phyloP scores from a whole-genome alignment of 805 yeast genomes.

The Saccharomycopsis sp. region DNA sequence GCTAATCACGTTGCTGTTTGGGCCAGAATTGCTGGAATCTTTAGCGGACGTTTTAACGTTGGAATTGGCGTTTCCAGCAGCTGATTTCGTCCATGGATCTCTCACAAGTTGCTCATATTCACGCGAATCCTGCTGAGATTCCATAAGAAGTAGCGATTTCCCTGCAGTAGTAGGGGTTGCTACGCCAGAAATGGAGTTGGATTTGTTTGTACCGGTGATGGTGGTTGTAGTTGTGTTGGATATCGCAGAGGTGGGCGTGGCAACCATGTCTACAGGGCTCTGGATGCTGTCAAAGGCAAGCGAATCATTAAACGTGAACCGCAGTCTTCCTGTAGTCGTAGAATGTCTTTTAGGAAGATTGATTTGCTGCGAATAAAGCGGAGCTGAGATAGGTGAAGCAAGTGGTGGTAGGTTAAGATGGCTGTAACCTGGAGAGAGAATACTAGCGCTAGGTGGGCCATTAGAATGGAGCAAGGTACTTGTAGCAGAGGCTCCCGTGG shows the following conservation, averaged over 20 bases:
- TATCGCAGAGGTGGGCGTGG: background rate
- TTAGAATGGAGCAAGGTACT: background rate
- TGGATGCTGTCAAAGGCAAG: background rate
- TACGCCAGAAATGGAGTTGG: constrained; percentile 29
- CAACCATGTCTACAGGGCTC: background rate
- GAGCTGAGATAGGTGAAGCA: constrained; percentile 2
- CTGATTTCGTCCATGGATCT: constrained; percentile 24
- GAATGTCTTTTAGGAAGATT: constrained; percentile 16
- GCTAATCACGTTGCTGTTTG: no score
- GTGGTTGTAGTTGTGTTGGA: constrained; percentile 23
- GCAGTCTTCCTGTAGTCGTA: constrained; percentile 10
- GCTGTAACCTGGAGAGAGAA: background rate
- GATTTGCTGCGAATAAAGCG: constrained; percentile 11
- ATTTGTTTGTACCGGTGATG: constrained; percentile 36
- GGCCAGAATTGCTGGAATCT: constrained; percentile 24
- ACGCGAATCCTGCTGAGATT: constrained; percentile 40
- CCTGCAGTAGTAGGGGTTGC: constrained; percentile 28
- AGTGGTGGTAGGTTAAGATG: constrained; percentile 4
- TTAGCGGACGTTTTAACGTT: no score
- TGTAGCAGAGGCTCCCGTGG: background rate
- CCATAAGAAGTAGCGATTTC: constrained; percentile 39
- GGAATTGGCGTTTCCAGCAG: background rate
- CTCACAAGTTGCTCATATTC: constrained; percentile 43
- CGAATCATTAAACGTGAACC: constrained; percentile 11
- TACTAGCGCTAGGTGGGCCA: constrained; percentile 2